Conservation (phyloP, 331 rosid species). For the Telfairia occidentalis region DNA sequence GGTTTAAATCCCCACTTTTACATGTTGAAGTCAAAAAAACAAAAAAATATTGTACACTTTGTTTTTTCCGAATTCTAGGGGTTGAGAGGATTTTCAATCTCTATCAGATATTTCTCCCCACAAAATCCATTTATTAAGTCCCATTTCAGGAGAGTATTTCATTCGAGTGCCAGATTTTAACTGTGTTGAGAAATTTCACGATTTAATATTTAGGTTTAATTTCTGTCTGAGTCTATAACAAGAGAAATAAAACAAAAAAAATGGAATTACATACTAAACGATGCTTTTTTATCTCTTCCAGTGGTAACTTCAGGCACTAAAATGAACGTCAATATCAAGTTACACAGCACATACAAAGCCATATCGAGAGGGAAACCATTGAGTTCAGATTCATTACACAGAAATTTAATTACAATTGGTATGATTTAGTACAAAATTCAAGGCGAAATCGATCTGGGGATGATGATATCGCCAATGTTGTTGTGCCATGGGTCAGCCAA, state of each 20-base stretch:
- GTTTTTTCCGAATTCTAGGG: no score
- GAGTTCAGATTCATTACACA: neutral
- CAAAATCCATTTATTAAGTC: neutral
- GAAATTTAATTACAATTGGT: neutral
- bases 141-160: neutral
- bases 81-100: no score
- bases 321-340: neutral
- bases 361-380: neutral
- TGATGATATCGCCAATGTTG: conserved; percentile 77
- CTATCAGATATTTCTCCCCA: no score
- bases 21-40: no score
- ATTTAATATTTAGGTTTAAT: neutral
- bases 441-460: conserved; percentile 40
- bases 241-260: neutral
- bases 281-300: neutral
- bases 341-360: neutral
- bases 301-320: neutral
- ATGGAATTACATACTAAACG: neutral
- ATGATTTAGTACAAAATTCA: conserved; percentile 6
- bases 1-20: no score
- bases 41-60: no score
- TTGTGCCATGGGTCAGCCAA: conserved; percentile 99
- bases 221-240: neutral
- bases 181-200: neutral
- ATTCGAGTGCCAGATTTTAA: neutral